Base-by-base conservation (phyloP, 352 stramenopile genomes). In the Pythium phragmiticola region DNA sequence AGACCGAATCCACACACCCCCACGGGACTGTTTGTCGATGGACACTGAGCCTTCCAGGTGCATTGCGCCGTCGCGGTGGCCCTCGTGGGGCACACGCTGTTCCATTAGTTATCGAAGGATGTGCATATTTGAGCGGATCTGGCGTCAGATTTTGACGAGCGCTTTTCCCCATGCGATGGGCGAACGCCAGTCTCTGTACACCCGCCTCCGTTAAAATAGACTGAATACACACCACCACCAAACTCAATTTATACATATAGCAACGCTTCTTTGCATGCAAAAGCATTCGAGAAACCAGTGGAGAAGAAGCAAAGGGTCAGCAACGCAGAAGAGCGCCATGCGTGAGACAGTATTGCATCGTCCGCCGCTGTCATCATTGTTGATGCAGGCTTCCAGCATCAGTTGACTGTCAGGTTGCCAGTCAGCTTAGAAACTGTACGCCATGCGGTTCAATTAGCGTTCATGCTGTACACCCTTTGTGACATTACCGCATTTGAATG, bases 81-180 rank as follows among this genome's bases (percentile, higher is more conserved):
- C 26, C 4, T 30, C 26, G 26, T 30, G 26, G 37, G 19, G 33
- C 19, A 26, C 42, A 37, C 51, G 50, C 60, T 65, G 58, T 65
- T 65, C 33, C 58, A 65, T 57, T 65, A 65, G 48, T 58, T 65
- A 58, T 59, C 28, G 23, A 26, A 17, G 2, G 26, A 48, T 59
- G 47, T 34, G 21, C 47, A 19, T 36, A 54, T 50, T 50, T 50
- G 45, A 50, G 13, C n/a, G 21, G 14, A 54, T 54, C 9, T 14
- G 21, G 19, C 28, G 47, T 3, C 14, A 34, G 7, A 19, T 54
- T 3, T 11, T 37, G 21, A 54, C 28, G 37, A 42, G 37, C 21
- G 33, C 12, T 19, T n/a, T 9, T 30, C 26, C 4, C 26, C 26
- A 30, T 30, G 26, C 26, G 26, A 30, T 3, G 26, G 26, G 26